Evolutionary conservation across 495 filamentous ascomycete species (phyloP).

Genomic region (Penicillium arizonense): DNA sequence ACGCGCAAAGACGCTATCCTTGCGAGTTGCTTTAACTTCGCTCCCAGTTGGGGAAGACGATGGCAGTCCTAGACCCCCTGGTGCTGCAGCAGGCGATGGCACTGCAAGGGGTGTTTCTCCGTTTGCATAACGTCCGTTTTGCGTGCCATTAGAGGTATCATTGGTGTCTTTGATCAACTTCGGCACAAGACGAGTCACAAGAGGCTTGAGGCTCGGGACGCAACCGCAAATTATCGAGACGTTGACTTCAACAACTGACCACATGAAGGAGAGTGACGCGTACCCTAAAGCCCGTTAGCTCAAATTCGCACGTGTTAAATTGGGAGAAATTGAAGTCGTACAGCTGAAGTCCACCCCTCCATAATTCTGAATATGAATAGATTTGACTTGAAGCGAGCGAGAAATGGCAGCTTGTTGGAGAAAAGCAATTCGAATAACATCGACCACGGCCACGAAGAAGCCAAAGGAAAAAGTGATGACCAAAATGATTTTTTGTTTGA

Average conservation of each 20-base stretch:
- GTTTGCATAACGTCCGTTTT: constrained; percentile 12
- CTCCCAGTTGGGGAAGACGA: constrained; percentile 10
- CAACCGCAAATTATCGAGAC: constrained; percentile 85
- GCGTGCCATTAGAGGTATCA: constrained; percentile 23
- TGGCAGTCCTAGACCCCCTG: background rate
- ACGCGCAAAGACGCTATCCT: constrained; percentile 6
- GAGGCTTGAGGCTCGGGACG: constrained; percentile 83
- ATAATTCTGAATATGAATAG: constrained; percentile 33
- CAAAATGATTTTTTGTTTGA: constrained; percentile 79
- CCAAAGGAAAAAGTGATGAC: constrained; percentile 80
- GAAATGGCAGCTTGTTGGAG: constrained; percentile 67
- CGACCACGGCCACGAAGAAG: constrained; percentile 82
- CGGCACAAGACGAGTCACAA: constrained; percentile 74
- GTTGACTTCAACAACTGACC: constrained; percentile 89
- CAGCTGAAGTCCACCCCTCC: constrained; percentile 55
- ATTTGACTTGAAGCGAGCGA: constrained; percentile 27
- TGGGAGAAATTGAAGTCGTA: constrained; percentile 16
- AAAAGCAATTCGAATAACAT: constrained; percentile 87
- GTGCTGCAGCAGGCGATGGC: constrained; percentile 8
- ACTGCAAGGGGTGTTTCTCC: constrained; percentile 14
- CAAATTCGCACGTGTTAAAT: background rate
- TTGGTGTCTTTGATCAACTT: constrained; percentile 59
- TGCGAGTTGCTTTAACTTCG: constrained; percentile 9
- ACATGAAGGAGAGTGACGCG: constrained; percentile 84
- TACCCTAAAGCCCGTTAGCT: constrained; percentile 50